phyloP scores from a whole-genome alignment of 768 basidiomycete genomes.

The Suillus placidus region DNA sequence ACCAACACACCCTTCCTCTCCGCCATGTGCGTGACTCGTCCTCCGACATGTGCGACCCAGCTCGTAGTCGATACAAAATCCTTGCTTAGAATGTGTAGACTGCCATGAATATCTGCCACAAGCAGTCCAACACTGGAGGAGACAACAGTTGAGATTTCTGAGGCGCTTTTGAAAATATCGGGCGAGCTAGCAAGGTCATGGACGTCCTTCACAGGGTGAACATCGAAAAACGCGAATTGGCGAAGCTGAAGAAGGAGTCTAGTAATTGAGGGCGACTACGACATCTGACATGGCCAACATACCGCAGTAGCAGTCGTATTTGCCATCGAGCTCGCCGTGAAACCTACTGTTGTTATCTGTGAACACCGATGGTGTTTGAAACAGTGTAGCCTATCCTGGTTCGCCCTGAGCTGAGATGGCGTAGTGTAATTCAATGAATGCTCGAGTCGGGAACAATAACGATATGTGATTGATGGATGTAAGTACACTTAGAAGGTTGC shows the following conservation, averaged over 20 bases:
- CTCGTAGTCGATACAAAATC: slow-evolving; percentile 71
- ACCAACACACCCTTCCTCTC: slow-evolving; percentile 81
- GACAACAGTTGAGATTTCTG: slow-evolving; percentile 73
- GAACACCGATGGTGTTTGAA: too few relatives aligned
- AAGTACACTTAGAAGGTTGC: too few relatives aligned
- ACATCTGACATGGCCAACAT: background rate
- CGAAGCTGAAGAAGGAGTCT: slow-evolving; percentile 59
- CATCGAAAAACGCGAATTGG: slow-evolving; percentile 90
- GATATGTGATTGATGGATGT: too few relatives aligned
- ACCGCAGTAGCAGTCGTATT: slow-evolving; percentile 21
- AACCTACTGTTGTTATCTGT: background rate
- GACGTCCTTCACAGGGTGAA: slow-evolving; percentile 72
- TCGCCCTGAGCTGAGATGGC: too few relatives aligned
- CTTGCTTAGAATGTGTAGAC: slow-evolving; percentile 72
- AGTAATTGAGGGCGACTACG: slow-evolving; percentile 11
- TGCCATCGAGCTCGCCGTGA: background rate
- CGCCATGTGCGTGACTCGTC: slow-evolving; percentile 84
- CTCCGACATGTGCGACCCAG: slow-evolving; percentile 80
- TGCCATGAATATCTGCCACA: slow-evolving; percentile 86
- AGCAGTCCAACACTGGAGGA: slow-evolving; percentile 68
- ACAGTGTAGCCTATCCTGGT: too few relatives aligned
- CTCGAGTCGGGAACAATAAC: too few relatives aligned
- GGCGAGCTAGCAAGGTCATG: slow-evolving; percentile 77
- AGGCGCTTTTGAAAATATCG: slow-evolving; percentile 74
- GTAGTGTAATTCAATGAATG: too few relatives aligned